These are phyloP conservation scores for Scolecobasidium constrictum DNA, from an alignment of 2,329 filamentous ascomycete genomes.

Conservation along the genomic window DNA sequence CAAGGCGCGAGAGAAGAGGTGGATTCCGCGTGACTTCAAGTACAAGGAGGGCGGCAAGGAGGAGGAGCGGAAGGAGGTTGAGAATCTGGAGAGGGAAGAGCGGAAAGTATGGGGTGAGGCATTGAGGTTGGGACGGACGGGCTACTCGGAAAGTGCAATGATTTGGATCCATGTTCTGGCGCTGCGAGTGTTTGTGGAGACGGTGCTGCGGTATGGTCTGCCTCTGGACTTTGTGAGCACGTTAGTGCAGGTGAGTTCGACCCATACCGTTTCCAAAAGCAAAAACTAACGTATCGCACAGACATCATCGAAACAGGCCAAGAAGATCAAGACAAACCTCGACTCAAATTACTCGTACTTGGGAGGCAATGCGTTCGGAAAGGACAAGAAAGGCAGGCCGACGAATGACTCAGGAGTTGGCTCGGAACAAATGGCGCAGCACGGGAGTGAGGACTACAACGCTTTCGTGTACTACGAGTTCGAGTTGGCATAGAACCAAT, in stretches of 20 bases:
- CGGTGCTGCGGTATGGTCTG: conserved; percentile 88
- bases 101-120: conserved; percentile 90
- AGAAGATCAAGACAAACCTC: conserved; percentile 56
- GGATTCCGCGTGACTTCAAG: conserved; percentile 90
- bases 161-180: conserved; percentile 89
- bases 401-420: conserved; percentile 77
- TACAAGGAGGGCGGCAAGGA: conserved; percentile 83
- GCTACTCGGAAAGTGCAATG: conserved; percentile 93
- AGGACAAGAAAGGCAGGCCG: conserved; percentile 86
- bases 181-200: conserved; percentile 91
- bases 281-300: too few species aligned
- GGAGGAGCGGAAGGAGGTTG: conserved; percentile 78
- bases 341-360: conserved; percentile 84
- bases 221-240: conserved; percentile 82
- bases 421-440: conserved; percentile 71
- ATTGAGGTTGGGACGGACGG: conserved; percentile 74
- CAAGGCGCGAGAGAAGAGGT: conserved; percentile 85
- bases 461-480: conserved; percentile 97
- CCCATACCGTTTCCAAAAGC: not conserved
- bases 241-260: conserved; percentile 61
- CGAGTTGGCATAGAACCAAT: conserved; percentile 49
- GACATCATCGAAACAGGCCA: conserved; percentile 72
- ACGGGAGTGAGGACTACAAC: conserved; percentile 75
- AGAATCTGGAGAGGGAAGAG: conserved; percentile 72
- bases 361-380: conserved; percentile 84